Evolutionary conservation across 106 monocot genomes (phyloP).

Genomic region (Allium fistulosum): DNA sequence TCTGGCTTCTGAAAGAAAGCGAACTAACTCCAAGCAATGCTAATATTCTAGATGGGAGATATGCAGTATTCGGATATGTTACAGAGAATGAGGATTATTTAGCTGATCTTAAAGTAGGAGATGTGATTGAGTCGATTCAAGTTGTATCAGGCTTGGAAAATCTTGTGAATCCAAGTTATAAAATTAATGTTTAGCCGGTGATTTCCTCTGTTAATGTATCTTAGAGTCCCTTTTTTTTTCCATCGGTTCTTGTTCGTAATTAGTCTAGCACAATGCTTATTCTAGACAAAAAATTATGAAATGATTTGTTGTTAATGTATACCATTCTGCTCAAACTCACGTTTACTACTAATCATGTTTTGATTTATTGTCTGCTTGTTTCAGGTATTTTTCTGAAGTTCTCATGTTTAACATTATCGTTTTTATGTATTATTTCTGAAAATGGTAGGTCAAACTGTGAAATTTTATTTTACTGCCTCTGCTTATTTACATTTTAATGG

Average conservation of each 20-base stretch:
- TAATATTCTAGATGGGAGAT: conserved; percentile 23
- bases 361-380: too few species aligned
- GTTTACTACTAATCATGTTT: too few species aligned
- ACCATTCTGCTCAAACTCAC: too few species aligned
- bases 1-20: conserved; percentile 98
- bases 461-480: too few species aligned
- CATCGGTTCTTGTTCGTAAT: neutral
- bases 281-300: too few species aligned
- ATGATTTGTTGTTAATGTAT: too few species aligned
- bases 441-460: too few species aligned
- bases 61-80: conserved; percentile 79
- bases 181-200: conserved; percentile 24
- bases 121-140: conserved; percentile 88
- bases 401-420: too few species aligned
- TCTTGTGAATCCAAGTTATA: conserved; percentile 88
- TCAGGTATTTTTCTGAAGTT: too few species aligned
- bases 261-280: too few species aligned
- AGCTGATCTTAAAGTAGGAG: conserved; percentile 92
- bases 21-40: conserved; percentile 99
- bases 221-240: neutral
- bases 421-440: too few species aligned
- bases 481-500: too few species aligned
- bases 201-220: neutral
- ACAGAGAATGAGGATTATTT: conserved; percentile 83
- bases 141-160: conserved; percentile 93